Evolutionary conservation across 345 rosid species (phyloP).

Genomic region (Acer saccharum): DNA sequence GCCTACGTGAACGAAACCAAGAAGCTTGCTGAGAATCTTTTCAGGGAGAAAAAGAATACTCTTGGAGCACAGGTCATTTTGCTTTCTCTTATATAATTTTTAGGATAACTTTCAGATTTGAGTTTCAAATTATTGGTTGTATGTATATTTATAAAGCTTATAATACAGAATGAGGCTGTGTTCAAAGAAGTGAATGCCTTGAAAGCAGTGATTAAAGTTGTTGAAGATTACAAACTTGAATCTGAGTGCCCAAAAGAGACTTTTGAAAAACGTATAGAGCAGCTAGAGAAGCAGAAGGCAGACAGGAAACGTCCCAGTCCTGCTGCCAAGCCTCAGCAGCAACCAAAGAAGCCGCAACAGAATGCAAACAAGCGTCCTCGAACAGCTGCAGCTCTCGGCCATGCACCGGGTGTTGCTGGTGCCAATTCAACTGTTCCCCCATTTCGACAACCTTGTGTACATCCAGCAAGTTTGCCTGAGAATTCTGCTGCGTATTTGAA

Average conservation of each 20-base stretch:
- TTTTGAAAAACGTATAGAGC: conserved; percentile 53
- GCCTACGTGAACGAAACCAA: conserved; percentile 43
- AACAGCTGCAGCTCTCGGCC: conserved; percentile 23
- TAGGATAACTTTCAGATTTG: background rate
- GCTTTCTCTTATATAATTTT: conserved; percentile 18
- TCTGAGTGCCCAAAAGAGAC: conserved; percentile 40
- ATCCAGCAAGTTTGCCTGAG: conserved; percentile 39
- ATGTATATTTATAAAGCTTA: conserved; percentile 3
- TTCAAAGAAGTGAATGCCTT: conserved; percentile 58
- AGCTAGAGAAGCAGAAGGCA: conserved; percentile 69
- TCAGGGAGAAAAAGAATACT: conserved; percentile 46
- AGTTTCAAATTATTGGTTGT: background rate
- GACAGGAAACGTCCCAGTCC: conserved; percentile 41
- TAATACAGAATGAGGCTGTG: conserved; percentile 55
- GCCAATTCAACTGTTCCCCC: conserved; percentile 30
- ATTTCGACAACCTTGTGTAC: conserved; percentile 44
- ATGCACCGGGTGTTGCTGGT: conserved; percentile 26
- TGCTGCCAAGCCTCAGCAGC: conserved; percentile 41
- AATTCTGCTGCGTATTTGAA: conserved; percentile 28
- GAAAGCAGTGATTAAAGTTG: conserved; percentile 55
- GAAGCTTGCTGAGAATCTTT: conserved; percentile 32
- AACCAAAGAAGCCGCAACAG: conserved; percentile 25
- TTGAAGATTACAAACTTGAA: conserved; percentile 62
- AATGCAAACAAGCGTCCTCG: conserved; percentile 46
- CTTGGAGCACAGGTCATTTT: conserved; percentile 45